Base-by-base conservation (phyloP, 768 basidiomycete species). In the Rubroboletus satanas region DNA sequence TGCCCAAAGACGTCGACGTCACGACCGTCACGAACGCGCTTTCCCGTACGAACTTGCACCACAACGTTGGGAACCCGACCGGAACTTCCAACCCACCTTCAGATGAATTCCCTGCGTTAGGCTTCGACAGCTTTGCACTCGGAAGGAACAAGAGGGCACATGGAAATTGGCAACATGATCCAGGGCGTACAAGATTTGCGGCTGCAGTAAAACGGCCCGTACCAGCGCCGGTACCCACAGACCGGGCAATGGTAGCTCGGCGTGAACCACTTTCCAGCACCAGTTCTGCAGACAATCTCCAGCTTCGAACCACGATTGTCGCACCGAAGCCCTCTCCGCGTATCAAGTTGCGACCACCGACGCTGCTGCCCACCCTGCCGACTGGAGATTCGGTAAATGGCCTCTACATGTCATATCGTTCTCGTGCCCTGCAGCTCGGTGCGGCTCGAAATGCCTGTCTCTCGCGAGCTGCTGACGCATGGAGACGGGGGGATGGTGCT, bases 381-480 rank as follows among this genome's bases (percentile, higher is more conserved):
- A 98, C 95, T 0, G 95, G 96, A 15, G 84, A 90, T 45, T 69
- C 85, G 0, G 71, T 95, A 45, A 94, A 85, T 68, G 78, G 70
- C 49, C 71, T 97, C 58, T 99, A 99, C 73, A 88, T 97, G 84
- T 70, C 83, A 1, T 96, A 97, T 65, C 87, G 97, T 17, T 80
- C 86, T 33, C 84, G 89, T 33, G 94, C 92, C 26, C 79, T 98
- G 54, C 90, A 97, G 64, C 84, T 98, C 23, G 97, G 96, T 47
- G 90, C 93, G 2, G 92, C 92, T 32, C 79, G 97, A 36, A 98
- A 98, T 63, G 93, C 93, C 15, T 97, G 92, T 70, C 78, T 99
- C 28, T 92, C 92, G 2, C 84, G 93, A 42, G 97, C 97, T 12
- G 96, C 97, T 3, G 94, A 97, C 64, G 93, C 95, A 4, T 99